Percentiles rank a stretch among this genome's conserved stretches.
phyloP scores from a whole-genome alignment of 176 grass and related monocot species.

The Eleusine indica region DNA sequence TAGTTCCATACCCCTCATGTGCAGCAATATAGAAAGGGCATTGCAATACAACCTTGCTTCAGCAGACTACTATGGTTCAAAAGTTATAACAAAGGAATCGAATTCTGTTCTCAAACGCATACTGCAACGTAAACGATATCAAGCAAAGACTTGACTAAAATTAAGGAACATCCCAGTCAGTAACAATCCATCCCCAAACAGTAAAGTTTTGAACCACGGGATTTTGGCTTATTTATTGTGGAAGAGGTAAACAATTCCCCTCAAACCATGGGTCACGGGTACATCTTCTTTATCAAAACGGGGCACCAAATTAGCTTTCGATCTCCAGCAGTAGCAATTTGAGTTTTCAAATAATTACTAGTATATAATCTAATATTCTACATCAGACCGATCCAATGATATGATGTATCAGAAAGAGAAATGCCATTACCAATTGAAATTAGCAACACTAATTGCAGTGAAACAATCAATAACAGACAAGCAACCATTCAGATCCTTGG shows the following conservation, averaged over 20 bases:
- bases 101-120: neutral
- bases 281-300: neutral
- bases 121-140: neutral
- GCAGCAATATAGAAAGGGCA: neutral
- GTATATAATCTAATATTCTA: neutral
- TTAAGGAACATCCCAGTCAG: neutral
- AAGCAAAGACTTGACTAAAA: neutral
- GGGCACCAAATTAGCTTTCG: neutral
- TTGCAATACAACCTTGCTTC: neutral
- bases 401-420: neutral
- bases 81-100: neutral
- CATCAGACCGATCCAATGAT: conserved; percentile 11
- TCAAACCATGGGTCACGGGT: neutral
- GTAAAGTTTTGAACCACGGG: neutral
- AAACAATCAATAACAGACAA: neutral
- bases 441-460: neutral
- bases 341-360: neutral
- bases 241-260: neutral
- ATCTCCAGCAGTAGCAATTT: conserved; percentile 6
- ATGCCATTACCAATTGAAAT: neutral
- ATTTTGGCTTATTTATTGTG: neutral
- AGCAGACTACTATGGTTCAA: neutral
- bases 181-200: neutral
- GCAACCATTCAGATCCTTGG: neutral
- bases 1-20: neutral